These are phyloP conservation scores for Linum lewisii DNA, from an alignment of 345 rosid genomes.

Conservation along the genomic window DNA sequence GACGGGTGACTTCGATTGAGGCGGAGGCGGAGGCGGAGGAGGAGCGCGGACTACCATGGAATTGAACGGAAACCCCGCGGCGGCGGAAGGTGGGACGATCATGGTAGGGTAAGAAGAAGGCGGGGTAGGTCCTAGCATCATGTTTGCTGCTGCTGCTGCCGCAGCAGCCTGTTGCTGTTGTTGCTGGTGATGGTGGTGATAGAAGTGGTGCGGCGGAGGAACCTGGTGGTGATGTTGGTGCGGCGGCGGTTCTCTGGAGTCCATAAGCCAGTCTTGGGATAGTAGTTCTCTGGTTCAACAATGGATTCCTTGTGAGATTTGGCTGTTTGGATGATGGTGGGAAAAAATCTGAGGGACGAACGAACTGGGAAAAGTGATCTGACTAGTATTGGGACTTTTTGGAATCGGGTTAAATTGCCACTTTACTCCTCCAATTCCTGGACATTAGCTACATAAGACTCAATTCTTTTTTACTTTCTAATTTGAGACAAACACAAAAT, in stretches of 20 bases:
- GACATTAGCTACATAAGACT: too few species aligned
- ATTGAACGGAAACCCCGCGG: not conserved
- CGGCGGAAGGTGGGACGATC: not conserved
- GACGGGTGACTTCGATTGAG: not conserved
- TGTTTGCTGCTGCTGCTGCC: not conserved
- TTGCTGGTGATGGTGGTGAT: not conserved
- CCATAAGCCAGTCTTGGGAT: not conserved
- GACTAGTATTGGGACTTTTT: too few species aligned
- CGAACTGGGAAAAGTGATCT: not conserved
- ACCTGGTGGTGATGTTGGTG: not conserved
- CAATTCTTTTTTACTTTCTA: too few species aligned
- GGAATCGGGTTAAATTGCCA: too few species aligned
- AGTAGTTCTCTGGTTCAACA: not conserved
- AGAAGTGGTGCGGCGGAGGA: not conserved
- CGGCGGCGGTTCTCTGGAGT: constrained; percentile 5
- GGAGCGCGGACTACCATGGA: not conserved
- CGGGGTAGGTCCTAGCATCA: not conserved
- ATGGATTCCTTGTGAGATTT: not conserved
- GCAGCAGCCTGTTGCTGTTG: too few species aligned
- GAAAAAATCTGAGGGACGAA: not conserved
- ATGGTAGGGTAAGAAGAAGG: not conserved
- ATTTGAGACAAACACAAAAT: too few species aligned
- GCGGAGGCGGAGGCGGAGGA: not conserved
- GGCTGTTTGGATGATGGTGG: not conserved
- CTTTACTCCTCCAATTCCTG: too few species aligned